A percentile compares a stretch with the other conserved stretches of the same genome.
Evolutionary conservation across 2,329 filamentous ascomycete genomes (phyloP).

Genomic region (Diaporthe australafricana): DNA sequence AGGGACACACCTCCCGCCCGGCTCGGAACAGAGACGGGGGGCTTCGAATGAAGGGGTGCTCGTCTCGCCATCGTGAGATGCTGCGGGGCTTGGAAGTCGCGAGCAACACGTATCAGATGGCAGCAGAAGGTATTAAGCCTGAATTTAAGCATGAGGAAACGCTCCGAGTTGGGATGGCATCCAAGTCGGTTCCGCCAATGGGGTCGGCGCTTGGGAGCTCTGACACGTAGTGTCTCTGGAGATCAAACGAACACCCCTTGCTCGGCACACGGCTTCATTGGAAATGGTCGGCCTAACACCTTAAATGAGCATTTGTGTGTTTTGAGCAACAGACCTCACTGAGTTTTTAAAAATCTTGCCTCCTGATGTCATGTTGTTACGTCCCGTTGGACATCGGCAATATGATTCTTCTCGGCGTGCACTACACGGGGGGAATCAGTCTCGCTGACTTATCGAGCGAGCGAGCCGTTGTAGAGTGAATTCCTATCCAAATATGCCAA

Average conservation of each 20-base stretch:
- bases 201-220: not conserved
- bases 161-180: slow-evolving; percentile 17
- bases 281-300: not conserved
- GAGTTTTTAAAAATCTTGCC: not conserved
- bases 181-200: slow-evolving; percentile 4
- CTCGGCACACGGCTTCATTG: slow-evolving; percentile 17
- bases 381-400: not conserved
- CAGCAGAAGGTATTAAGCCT: slow-evolving; percentile 13
- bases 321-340: not conserved
- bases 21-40: not conserved
- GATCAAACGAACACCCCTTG: slow-evolving; percentile 34
- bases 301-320: not conserved
- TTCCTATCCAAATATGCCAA: not conserved
- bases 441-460: not conserved
- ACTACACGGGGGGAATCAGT: not conserved
- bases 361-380: not conserved
- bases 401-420: too few relatives aligned
- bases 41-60: not conserved
- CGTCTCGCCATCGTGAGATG: slow-evolving; percentile 16
- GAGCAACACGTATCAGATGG: slow-evolving; percentile 4
- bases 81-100: slow-evolving; percentile 1
- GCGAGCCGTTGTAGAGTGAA: not conserved
- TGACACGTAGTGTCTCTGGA: slow-evolving; percentile 28
- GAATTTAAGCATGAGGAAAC: slow-evolving; percentile 30
- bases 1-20: not conserved